A percentile compares a stretch with the other conserved stretches of the same genome.
phyloP scores from a whole-genome alignment of 208 protist species.

The Angomonas ambiguus region DNA sequence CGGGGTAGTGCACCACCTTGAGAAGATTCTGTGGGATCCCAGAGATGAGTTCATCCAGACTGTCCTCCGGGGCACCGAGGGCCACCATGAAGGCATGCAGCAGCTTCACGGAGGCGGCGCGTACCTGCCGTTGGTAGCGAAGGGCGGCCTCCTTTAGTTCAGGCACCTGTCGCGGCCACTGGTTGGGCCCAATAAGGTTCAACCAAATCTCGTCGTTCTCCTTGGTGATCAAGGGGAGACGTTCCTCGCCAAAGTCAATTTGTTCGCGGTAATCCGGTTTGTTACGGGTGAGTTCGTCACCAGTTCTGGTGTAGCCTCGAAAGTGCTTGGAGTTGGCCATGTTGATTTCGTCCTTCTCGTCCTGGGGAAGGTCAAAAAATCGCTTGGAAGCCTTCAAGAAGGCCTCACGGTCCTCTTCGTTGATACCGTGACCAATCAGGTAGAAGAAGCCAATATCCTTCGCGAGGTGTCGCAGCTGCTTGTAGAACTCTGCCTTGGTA shows the following conservation, averaged over 20 bases:
- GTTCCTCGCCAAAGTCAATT: conserved; percentile 5
- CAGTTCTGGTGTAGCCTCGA: conserved; percentile 14
- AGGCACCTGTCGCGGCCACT: conserved; percentile 2
- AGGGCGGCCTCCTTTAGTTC: conserved; percentile 6
- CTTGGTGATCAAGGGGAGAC: background rate
- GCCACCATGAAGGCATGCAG: conserved; percentile 10
- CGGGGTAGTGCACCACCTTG: conserved; percentile 10
- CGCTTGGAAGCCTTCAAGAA: conserved; percentile 9
- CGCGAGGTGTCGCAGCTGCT: conserved; percentile 13
- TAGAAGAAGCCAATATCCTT: conserved; percentile 22
- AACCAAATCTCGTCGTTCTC: conserved; percentile 3
- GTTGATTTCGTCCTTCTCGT: conserved; percentile 15
- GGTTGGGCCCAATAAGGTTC: conserved; percentile 11
- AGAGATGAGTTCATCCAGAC: conserved; percentile 8
- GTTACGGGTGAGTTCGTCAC: conserved; percentile 15
- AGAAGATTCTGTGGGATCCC: conserved; percentile 5
- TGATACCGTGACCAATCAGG: conserved; percentile 14
- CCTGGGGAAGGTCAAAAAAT: conserved; percentile 17
- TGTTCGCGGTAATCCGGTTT: conserved; percentile 18
- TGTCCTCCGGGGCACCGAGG: conserved; percentile 8
- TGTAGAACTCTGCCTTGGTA: conserved; percentile 13
- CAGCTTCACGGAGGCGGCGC: conserved; percentile 2
- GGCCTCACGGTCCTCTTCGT: conserved; percentile 9
- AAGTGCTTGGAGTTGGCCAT: conserved; percentile 19
- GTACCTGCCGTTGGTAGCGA: background rate